Percentiles rank a stretch among this genome's conserved stretches.
Evolutionary conservation across 2,329 filamentous ascomycete genomes (phyloP).

Genomic region (Colletotrichum zoysiae): DNA sequence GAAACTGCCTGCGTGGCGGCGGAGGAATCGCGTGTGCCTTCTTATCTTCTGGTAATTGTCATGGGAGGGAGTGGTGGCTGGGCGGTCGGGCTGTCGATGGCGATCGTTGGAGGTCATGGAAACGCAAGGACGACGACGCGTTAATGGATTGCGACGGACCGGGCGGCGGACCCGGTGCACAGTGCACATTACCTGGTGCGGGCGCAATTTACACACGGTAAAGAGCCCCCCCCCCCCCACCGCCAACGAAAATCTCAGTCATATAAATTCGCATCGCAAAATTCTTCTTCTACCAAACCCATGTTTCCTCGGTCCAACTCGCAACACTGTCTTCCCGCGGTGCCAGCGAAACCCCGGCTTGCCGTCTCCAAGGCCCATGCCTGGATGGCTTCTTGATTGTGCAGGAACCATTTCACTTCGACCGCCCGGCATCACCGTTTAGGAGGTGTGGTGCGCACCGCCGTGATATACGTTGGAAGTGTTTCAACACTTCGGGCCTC

Average conservation of each 20-base stretch:
- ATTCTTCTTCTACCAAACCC: not conserved
- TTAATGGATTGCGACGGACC: constrained; percentile 31
- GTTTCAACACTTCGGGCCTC: not conserved
- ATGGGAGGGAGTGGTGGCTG: not conserved
- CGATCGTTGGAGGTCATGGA: constrained; percentile 13
- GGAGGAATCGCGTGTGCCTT: not conserved
- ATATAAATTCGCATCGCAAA: not conserved
- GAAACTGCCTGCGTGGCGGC: not conserved
- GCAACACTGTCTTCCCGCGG: not conserved
- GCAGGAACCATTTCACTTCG: not conserved
- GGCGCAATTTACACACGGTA: not conserved
- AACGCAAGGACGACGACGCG: constrained; percentile 22
- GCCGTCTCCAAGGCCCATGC: not conserved
- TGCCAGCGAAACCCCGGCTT: not conserved
- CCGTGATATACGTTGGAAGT: not conserved
- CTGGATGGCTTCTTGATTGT: not conserved
- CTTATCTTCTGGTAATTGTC: not conserved
- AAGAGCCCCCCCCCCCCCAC: no score
- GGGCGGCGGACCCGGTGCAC: constrained; percentile 5
- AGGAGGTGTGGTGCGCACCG: not conserved
- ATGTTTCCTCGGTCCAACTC: rapidly evolving
- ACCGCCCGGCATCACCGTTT: not conserved
- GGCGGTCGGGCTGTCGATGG: constrained; percentile 12
- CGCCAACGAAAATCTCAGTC: not conserved
- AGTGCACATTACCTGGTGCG: not conserved